phyloP scores from a whole-genome alignment of 73 alveolate genomes.

The Paramecium caudatum region DNA sequence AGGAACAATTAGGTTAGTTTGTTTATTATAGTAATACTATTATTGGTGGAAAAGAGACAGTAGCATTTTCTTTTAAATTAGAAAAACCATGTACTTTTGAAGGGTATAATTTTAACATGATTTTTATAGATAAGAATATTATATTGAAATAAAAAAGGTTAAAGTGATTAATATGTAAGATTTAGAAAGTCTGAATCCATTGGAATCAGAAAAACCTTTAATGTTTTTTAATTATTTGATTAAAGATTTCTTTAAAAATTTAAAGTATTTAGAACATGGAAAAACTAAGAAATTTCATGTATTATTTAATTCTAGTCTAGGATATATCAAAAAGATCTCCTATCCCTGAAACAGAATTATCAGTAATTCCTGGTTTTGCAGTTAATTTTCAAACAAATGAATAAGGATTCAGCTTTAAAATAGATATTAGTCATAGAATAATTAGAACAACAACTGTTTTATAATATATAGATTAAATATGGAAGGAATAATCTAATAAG shows the following conservation, averaged over 20 bases:
- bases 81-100: conserved; percentile 2
- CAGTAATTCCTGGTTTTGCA: conserved; percentile 56
- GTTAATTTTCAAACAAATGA: conserved; percentile 4
- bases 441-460: conserved; percentile 12
- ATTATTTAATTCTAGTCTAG: neutral
- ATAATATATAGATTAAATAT: conserved; percentile 27
- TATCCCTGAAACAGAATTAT: conserved; percentile 41
- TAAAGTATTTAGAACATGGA: conserved; percentile 50
- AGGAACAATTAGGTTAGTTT: conserved; percentile 9
- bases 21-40: neutral
- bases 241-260: conserved; percentile 31
- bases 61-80: conserved; percentile 6
- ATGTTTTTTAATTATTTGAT: conserved; percentile 20
- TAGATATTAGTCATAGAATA: conserved; percentile 52
- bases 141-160: conserved; percentile 8
- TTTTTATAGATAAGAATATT: neutral
- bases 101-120: neutral
- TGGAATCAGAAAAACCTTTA: conserved; percentile 3
- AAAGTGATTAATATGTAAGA: conserved; percentile 42
- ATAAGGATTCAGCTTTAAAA: conserved; percentile 34
- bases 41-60: conserved; percentile 10
- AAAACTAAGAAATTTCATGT: conserved; percentile 35
- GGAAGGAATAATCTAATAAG: conserved; percentile 33
- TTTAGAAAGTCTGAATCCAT: conserved; percentile 50
- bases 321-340: conserved; percentile 19